These are phyloP conservation scores for Avena atlantica DNA, from an alignment of 176 grass and related monocot genomes.

Conservation along the genomic window DNA sequence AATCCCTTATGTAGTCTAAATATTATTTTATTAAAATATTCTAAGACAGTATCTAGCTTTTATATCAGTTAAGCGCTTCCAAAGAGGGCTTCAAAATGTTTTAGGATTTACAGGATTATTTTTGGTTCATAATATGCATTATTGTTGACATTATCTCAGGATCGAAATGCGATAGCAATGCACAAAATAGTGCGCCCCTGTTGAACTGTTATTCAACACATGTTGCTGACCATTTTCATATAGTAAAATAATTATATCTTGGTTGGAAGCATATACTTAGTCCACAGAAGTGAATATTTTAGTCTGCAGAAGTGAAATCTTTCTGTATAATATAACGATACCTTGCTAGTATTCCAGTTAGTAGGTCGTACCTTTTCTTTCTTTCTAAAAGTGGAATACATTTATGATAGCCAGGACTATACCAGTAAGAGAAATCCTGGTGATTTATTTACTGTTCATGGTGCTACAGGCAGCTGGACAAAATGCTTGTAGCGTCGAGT, in stretches of 20 bases:
- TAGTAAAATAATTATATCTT: neutral
- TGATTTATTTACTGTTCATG: constrained; percentile 1
- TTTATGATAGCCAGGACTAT: constrained; percentile 11
- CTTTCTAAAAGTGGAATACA: neutral
- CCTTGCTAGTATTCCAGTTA: constrained; percentile 6
- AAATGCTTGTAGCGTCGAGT: neutral
- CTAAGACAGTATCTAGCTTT: constrained; percentile 8
- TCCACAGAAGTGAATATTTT: neutral
- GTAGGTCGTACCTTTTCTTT: neutral
- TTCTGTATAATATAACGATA: constrained; percentile 8
- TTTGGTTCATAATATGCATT: constrained; percentile 2
- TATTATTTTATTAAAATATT: constrained; percentile 3
- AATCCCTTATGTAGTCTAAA: neutral
- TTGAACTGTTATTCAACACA: constrained; percentile 6
- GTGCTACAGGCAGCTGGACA: neutral
- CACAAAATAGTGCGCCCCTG: neutral
- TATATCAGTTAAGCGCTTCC: neutral
- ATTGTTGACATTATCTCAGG: constrained; percentile 12
- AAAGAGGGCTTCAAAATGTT: neutral
- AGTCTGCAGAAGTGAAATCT: neutral
- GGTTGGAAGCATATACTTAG: neutral
- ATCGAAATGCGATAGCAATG: constrained; percentile 4
- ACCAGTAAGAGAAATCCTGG: constrained; percentile 12
- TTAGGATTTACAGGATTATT: constrained; percentile 15
- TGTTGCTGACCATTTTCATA: neutral